phyloP scores from a whole-genome alignment of 768 basidiomycete species.

The Tylopilus felleus region DNA sequence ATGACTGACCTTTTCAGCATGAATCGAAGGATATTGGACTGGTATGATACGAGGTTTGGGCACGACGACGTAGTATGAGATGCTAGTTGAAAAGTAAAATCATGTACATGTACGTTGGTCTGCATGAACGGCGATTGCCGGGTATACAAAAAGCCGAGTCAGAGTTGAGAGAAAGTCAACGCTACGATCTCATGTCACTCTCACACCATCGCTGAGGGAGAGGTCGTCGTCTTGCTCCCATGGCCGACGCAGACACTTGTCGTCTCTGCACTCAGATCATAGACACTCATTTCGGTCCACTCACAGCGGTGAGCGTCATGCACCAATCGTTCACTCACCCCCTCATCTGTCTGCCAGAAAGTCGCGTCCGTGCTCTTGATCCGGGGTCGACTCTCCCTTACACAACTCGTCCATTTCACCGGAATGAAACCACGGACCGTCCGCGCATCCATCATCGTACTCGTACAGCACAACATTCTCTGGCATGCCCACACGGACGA shows the following conservation, averaged over 20 bases:
- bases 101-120: constrained; percentile 9
- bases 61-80: background rate
- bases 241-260: constrained; percentile 64
- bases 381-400: constrained; percentile 74
- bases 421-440: constrained; percentile 63
- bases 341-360: constrained; percentile 43
- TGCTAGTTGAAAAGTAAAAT: constrained; percentile 5
- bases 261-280: constrained; percentile 62
- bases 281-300: constrained; percentile 60
- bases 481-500: constrained; percentile 77
- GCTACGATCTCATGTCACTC: constrained; percentile 11
- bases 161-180: background rate
- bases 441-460: constrained; percentile 66
- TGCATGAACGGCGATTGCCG: background rate
- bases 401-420: constrained; percentile 67
- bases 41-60: background rate
- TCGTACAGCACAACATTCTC: constrained; percentile 89
- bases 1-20: constrained; percentile 32
- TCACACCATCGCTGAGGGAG: background rate
- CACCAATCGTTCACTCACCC: background rate
- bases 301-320: constrained; percentile 53
- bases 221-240: constrained; percentile 20
- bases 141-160: background rate
- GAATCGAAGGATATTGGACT: constrained; percentile 9
- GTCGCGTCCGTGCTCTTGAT: constrained; percentile 72